Base-by-base conservation (phyloP, 108 stramenopile genomes). In the Nannochloropsis salina region DNA sequence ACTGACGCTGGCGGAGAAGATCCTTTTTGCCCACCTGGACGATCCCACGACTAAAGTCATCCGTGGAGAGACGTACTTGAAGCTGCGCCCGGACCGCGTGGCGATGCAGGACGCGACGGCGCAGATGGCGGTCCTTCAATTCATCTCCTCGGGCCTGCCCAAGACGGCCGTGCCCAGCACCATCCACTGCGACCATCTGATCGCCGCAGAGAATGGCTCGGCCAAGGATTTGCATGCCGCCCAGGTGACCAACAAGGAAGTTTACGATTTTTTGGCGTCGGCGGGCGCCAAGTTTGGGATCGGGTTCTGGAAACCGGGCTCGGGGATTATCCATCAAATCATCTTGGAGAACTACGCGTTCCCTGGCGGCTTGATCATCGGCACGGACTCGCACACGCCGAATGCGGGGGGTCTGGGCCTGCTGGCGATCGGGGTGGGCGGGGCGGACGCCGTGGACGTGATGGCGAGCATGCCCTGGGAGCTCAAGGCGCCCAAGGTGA, bases 91-190 rank as follows among this genome's bases (percentile, higher is more conserved):
- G 18, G 90, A 90, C 61, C 84, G 90, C 40, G 89, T 90, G 45
- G 90, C 90, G 42, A 90, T 90, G 90, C 90, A 90, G 87, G 90
- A 90, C 44, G 90, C 90, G 18, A 90, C 90, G 9, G 90, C 90
- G 9, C 90, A 90, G 83, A 90, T 90, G 90, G 90, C 90, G 6
- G 90, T 90, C 84, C 90, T 90, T 18, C 90, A 90, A 86, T 90
- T 90, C 86, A 90, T 90, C 89, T 89, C 89, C 51, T 89, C 89
- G 18, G 90, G 90, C 47, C 87, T 90, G 44, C 90, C 90, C 40
- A 87, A 90, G 90, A 89, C 89, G 21, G 87, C 86, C 2, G 89
- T 83, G 22, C 90, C 90, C 20, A 84, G 89, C 42, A 90, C 90
- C 10, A 90, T 90, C 85, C 90, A 90, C 89, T 90, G 90, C 80